Evolutionary conservation across 495 filamentous ascomycete genomes (phyloP).

Genomic region (Venustampulla echinocandica): DNA sequence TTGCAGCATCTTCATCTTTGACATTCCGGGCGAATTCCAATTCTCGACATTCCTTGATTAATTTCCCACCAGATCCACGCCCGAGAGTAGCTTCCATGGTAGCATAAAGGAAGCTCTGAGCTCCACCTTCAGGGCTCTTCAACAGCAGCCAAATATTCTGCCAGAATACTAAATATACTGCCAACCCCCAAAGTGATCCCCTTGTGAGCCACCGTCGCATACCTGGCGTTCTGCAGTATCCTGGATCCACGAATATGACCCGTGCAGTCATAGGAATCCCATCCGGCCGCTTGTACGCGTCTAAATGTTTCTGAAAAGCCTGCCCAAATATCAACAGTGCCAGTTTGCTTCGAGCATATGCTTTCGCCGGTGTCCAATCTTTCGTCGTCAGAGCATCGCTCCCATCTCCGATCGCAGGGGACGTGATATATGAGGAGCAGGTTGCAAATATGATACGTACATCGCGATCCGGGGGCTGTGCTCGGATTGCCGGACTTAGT

Average conservation of each 20-base stretch:
- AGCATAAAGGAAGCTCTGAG: constrained; percentile 78
- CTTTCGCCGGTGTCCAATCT: constrained; percentile 41
- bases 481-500: constrained; percentile 74
- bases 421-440: constrained; percentile 76
- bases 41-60: constrained; percentile 84
- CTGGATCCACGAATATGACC: constrained; percentile 80
- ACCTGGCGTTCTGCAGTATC: constrained; percentile 73
- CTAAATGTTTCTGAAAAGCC: constrained; percentile 83
- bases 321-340: constrained; percentile 79
- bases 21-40: constrained; percentile 65
- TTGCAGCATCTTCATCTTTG: constrained; percentile 66
- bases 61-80: constrained; percentile 53
- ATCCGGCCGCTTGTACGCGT: constrained; percentile 73
- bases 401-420: constrained; percentile 45
- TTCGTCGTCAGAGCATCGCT: constrained; percentile 31
- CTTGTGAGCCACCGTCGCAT: constrained; percentile 77
- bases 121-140: constrained; percentile 72
- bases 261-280: constrained; percentile 67
- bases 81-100: constrained; percentile 68
- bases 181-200: constrained; percentile 73
- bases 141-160: constrained; percentile 78
- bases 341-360: constrained; percentile 82
- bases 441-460: constrained; percentile 80
- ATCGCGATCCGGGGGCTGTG: constrained; percentile 88
- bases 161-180: constrained; percentile 69